phyloP scores from a whole-genome alignment of 768 basidiomycete species.

The Russula emetica region DNA sequence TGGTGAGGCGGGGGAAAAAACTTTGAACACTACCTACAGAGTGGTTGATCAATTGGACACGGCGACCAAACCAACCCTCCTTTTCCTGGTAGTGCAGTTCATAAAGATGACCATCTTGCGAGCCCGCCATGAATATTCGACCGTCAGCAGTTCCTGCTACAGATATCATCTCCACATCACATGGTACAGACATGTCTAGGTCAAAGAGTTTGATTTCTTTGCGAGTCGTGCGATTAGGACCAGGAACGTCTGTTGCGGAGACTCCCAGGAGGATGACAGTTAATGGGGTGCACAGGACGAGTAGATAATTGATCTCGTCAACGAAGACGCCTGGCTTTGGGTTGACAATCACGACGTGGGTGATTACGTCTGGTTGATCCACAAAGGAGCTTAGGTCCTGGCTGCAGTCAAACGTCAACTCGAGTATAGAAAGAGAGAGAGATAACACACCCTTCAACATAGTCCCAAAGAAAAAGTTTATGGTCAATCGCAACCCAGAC shows the following conservation, averaged over 20 bases:
- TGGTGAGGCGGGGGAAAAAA: conserved; percentile 70
- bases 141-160: conserved; percentile 77
- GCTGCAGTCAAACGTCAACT: conserved; percentile 38
- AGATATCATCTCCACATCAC: conserved; percentile 82
- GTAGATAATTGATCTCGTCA: conserved; percentile 83
- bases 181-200: conserved; percentile 75
- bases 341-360: conserved; percentile 80
- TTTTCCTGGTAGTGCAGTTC: conserved; percentile 88
- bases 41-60: conserved; percentile 81
- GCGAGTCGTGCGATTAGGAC: conserved; percentile 39
- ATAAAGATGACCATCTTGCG: conserved; percentile 83
- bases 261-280: conserved; percentile 83
- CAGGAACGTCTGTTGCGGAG: conserved; percentile 46
- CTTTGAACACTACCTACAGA: conserved; percentile 76
- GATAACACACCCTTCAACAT: conserved; percentile 73
- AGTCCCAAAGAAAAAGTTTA: conserved; percentile 95
- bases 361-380: conserved; percentile 86
- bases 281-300: conserved; percentile 86
- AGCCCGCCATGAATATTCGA: conserved; percentile 86
- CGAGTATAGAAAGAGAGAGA: conserved; percentile 3
- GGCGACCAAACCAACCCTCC: conserved; percentile 90
- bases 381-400: conserved; percentile 89
- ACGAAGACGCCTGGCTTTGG: conserved; percentile 86
- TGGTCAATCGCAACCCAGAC: conserved; percentile 96
- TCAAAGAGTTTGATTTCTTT: conserved; percentile 86